Evolutionary conservation across 2,329 filamentous ascomycete genomes (phyloP), one percentile per base, ranked within the genome.

Genomic region (Sporothrix brunneoviolacea): DNA sequence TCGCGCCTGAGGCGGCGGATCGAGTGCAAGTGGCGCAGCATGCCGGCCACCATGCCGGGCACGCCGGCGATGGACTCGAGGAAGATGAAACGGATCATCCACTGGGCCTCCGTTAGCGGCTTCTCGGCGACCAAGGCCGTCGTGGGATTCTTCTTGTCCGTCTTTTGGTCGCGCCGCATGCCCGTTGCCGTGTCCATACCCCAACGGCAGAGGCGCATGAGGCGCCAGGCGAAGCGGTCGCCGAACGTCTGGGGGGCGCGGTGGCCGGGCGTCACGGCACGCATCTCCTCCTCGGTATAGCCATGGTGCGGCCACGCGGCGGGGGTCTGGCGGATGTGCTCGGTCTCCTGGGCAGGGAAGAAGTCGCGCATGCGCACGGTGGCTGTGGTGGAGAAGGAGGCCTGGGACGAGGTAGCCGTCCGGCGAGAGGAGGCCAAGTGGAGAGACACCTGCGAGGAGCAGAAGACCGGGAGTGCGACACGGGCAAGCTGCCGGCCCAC

Each of bases 21-120:
- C 57, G 84, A 91, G 63, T 86, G 82, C 33, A 97, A 75, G 68
- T 98, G 93, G 30, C 93, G 77, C 15, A 97, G 74, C 87, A 95
- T 96, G 19, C 90, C 93, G 0, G 86, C 93, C 0, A 97, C 91
- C 89, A 97, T 97, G 8, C 93, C 93, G 0, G 93, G 93, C 0
- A 97, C 93, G 30, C 90, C 93, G 12, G 93, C 93, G 35, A 98
- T 88, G 43, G 85, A 91, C 67, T 98, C 93, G 30, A 98, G 77
- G 67, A 98, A 98, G 59, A 98, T 79, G 63, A 95, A 91, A 7
- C 91, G 80, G 43, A 87, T 80, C 60, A 96, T 75, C 74, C 93
- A 98, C 70, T 97, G 93, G 5, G 83, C 74, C 65, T 95, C 91
- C 0, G 81, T 93, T 74, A 95, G 61, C 64, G 83, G 70, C 73